Conservation (phyloP, 495 filamentous ascomycete genomes). For the Acidiella bohemica region DNA sequence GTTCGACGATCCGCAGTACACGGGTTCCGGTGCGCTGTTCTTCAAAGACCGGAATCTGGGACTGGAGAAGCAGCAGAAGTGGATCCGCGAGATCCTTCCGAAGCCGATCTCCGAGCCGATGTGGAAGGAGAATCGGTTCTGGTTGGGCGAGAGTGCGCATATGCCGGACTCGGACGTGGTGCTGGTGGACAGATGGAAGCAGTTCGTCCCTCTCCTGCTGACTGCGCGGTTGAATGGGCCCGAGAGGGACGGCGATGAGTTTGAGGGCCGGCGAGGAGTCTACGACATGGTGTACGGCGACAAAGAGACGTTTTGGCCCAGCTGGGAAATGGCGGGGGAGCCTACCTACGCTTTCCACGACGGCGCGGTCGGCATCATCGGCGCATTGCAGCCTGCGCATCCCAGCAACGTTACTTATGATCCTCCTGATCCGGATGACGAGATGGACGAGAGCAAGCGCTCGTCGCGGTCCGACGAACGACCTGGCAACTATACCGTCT, state of each 20-base stretch:
- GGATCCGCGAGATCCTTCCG: not conserved
- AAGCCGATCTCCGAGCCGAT: constrained; percentile 2
- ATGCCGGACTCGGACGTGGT: constrained; percentile 9
- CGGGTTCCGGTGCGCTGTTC: constrained; percentile 4
- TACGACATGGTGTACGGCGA: constrained; percentile 7
- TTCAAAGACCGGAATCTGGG: constrained; percentile 7
- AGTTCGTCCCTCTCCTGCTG: constrained; percentile 3
- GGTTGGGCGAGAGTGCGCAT: constrained; percentile 1
- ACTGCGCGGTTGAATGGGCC: constrained; percentile 5
- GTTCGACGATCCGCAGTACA: constrained; percentile 2
- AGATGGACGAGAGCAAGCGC: too few species aligned
- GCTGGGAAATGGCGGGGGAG: constrained; percentile 5
- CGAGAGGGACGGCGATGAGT: constrained; percentile 6
- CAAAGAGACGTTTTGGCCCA: constrained; percentile 8
- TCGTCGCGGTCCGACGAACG: too few species aligned
- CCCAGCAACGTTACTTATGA: too few species aligned
- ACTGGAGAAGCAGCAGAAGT: not conserved
- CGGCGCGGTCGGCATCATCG: constrained; percentile 4
- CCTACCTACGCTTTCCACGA: constrained; percentile 5
- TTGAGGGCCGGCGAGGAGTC: not conserved
- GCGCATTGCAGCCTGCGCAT: not conserved
- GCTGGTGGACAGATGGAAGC: constrained; percentile 10
- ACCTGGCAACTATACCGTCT: too few species aligned
- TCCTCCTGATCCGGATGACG: too few species aligned
- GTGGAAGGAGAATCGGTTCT: constrained; percentile 1